phyloP scores from a whole-genome alignment of 139 green algal genomes.

The Tetraselmis striata region DNA sequence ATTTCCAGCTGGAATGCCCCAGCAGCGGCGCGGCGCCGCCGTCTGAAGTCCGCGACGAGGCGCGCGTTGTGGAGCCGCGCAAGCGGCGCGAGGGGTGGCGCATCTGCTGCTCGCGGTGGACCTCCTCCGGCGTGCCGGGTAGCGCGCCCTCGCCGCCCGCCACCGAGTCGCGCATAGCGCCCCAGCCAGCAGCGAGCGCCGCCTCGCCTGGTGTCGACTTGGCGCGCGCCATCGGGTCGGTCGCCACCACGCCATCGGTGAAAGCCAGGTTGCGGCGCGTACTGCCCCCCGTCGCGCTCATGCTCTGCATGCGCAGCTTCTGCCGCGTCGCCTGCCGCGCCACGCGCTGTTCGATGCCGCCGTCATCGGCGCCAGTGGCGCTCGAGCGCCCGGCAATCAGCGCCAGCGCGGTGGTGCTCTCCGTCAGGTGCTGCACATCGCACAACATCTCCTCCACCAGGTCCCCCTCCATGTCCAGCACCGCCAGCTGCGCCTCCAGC shows the following conservation, averaged over 20 bases:
- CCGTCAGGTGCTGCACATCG: neutral
- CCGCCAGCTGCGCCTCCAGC: neutral
- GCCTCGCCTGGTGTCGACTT: too few relatives aligned
- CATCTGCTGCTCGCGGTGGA: too few relatives aligned
- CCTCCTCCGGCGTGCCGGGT: too few relatives aligned
- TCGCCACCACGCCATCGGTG: neutral
- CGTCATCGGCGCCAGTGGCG: neutral
- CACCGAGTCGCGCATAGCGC: too few relatives aligned
- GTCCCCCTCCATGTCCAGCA: neutral
- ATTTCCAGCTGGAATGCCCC: too few relatives aligned
- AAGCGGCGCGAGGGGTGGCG: too few relatives aligned
- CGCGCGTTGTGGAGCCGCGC: too few relatives aligned
- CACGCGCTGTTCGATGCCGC: neutral
- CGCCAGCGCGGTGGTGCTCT: neutral
- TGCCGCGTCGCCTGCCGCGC: neutral
- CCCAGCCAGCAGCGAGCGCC: too few relatives aligned
- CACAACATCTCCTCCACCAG: neutral
- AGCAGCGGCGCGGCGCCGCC: too few relatives aligned
- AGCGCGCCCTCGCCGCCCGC: too few relatives aligned
- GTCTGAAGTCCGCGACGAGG: too few relatives aligned
- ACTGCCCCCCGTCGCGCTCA: neutral
- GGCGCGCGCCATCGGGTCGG: too few relatives aligned
- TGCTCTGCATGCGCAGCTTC: neutral
- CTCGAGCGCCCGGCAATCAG: neutral
- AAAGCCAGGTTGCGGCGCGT: neutral